Evolutionary conservation across 805 yeast genomes (phyloP).

Genomic region (Brettanomyces custersianus): DNA sequence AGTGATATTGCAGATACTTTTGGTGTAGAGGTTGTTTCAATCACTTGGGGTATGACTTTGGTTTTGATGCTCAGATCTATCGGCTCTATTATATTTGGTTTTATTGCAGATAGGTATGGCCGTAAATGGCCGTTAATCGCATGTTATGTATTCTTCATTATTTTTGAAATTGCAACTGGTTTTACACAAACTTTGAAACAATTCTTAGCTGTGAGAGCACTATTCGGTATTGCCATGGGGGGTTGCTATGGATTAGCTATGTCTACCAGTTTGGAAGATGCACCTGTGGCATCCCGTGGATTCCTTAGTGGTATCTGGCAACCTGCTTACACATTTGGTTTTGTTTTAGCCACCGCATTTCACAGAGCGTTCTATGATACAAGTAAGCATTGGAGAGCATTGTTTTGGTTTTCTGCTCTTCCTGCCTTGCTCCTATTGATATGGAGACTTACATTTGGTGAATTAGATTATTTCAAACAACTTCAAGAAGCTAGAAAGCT

Average conservation of each 20-base stretch:
- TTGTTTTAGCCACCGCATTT: slow-evolving; percentile 44
- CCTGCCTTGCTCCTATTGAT: slow-evolving; percentile 49
- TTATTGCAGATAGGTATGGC: slow-evolving; percentile 40
- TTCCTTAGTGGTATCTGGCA: slow-evolving; percentile 52
- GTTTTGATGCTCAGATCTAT: slow-evolving; percentile 49
- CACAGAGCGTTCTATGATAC: slow-evolving; percentile 43
- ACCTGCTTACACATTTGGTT: slow-evolving; percentile 61
- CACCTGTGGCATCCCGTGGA: slow-evolving; percentile 35
- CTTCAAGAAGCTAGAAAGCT: slow-evolving; percentile 19
- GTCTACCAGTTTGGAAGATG: slow-evolving; percentile 34
- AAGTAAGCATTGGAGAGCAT: slow-evolving; percentile 57
- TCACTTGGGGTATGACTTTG: slow-evolving; percentile 38
- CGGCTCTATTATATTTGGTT: slow-evolving; percentile 44
- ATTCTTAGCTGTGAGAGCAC: slow-evolving; percentile 43
- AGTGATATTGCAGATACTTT: slow-evolving; percentile 31
- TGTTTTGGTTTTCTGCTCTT: slow-evolving; percentile 70
- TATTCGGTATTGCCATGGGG: slow-evolving; percentile 47
- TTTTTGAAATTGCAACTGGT: slow-evolving; percentile 46
- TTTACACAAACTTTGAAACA: slow-evolving; percentile 39
- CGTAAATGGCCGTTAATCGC: slow-evolving; percentile 39
- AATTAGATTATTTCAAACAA: slow-evolving; percentile 42
- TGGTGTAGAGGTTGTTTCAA: slow-evolving; percentile 27
- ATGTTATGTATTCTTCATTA: slow-evolving; percentile 31
- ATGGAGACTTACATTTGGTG: slow-evolving; percentile 53
- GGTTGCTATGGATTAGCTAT: slow-evolving; percentile 35